Conservation (phyloP, 306 rosid species). For the Cucumis hystrix region DNA sequence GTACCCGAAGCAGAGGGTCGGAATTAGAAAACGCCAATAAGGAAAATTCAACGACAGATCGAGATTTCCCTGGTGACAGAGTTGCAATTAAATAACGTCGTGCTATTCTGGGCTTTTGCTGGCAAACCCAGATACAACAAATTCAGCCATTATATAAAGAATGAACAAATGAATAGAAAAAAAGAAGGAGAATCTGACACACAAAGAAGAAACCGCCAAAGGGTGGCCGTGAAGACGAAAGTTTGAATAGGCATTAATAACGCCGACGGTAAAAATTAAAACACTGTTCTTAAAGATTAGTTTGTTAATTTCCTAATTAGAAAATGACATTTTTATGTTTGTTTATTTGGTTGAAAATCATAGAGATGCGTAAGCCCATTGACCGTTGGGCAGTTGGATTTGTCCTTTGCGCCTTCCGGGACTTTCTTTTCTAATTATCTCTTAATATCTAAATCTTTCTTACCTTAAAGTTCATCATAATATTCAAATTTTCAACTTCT, state of each 20-base stretch:
- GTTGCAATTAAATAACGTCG: neutral
- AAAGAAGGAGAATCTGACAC: neutral
- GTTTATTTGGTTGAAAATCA: neutral
- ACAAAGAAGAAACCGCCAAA: neutral
- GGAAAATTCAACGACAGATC: neutral
- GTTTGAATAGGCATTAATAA: neutral
- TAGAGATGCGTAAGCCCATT: neutral
- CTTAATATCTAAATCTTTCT: neutral
- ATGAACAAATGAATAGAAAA: neutral
- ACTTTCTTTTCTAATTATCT: neutral
- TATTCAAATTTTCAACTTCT: too few species aligned
- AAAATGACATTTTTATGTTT: neutral
- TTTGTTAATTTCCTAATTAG: neutral
- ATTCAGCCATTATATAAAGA: neutral
- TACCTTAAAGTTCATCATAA: too few species aligned
- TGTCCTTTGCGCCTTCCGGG: neutral
- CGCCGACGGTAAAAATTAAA: neutral
- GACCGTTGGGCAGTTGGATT: neutral
- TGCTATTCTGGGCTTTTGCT: slow-evolving; percentile 1
- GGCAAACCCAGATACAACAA: slow-evolving; percentile 2
- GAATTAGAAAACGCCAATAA: neutral
- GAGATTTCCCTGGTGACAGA: neutral
- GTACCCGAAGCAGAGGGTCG: neutral
- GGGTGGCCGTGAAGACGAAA: neutral
- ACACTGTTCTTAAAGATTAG: too few species aligned